phyloP scores from a whole-genome alignment of 257 asterid genomes.

The Nemophila menziesii region DNA sequence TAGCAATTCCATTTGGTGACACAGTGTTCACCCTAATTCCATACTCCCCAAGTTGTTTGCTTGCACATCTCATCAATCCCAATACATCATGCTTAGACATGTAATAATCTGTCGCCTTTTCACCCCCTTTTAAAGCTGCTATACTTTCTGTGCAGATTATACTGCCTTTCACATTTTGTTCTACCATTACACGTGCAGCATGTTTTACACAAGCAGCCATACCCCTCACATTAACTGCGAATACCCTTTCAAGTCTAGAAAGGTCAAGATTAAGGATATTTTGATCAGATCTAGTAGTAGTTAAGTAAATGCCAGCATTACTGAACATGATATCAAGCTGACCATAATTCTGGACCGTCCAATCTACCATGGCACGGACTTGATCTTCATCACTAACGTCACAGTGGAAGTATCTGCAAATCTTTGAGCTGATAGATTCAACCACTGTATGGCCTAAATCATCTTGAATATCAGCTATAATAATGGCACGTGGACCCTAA shows the following conservation, averaged over 20 bases:
- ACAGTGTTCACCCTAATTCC: conserved; percentile 54
- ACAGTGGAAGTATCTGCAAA: conserved; percentile 36
- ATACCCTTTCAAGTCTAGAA: conserved; percentile 21
- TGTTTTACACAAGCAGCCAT: conserved; percentile 54
- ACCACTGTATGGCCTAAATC: conserved; percentile 24
- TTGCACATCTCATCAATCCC: conserved; percentile 39
- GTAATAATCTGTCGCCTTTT: conserved; percentile 43
- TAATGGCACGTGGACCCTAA: conserved; percentile 53
- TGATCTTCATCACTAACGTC: conserved; percentile 49
- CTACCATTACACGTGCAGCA: conserved; percentile 57
- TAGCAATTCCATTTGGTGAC: conserved; percentile 52
- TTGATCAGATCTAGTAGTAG: too few species aligned
- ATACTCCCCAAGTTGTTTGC: conserved; percentile 41
- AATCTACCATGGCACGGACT: conserved; percentile 33
- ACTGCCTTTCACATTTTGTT: conserved; percentile 28
- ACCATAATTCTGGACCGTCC: conserved; percentile 29
- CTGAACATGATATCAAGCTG: conserved; percentile 43
- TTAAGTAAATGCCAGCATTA: conserved; percentile 46
- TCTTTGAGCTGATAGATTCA: conserved; percentile 22
- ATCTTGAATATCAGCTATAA: conserved; percentile 48
- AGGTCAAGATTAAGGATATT: conserved; percentile 41
- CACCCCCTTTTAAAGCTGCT: conserved; percentile 40
- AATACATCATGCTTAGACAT: conserved; percentile 49
- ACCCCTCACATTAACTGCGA: conserved; percentile 43
- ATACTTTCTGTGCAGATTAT: conserved; percentile 56